These are phyloP conservation scores for Penicillium coprophilum DNA, from an alignment of 495 filamentous ascomycete genomes.

Conservation along the genomic window DNA sequence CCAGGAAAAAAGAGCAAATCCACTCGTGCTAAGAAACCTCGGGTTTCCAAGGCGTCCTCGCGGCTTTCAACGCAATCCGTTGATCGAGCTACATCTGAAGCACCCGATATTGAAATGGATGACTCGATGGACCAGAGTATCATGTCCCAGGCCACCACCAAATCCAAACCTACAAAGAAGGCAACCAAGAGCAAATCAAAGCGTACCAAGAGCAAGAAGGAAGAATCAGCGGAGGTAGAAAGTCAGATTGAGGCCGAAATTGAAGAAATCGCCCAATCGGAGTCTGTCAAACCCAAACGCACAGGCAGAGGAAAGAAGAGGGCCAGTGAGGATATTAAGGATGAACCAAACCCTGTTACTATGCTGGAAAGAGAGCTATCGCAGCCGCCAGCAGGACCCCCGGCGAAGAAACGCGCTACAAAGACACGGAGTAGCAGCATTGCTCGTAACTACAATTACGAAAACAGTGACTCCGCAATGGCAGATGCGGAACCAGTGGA, in stretches of 20 bases:
- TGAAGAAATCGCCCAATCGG: constrained; percentile 28
- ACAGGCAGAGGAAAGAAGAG: constrained; percentile 62
- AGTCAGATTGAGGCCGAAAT: constrained; percentile 35
- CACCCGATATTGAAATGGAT: constrained; percentile 54
- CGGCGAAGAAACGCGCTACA: constrained; percentile 65
- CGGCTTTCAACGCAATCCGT: constrained; percentile 70
- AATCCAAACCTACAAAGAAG: constrained; percentile 54
- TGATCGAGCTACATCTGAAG: constrained; percentile 52
- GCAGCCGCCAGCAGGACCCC: constrained; percentile 51
- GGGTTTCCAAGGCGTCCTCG: constrained; percentile 64
- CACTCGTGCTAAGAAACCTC: constrained; percentile 52
- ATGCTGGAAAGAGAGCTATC: constrained; percentile 20
- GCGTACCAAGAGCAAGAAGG: constrained; percentile 53
- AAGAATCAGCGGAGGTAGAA: constrained; percentile 54
- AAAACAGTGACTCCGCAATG: constrained; percentile 22
- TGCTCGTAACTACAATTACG: constrained; percentile 24
- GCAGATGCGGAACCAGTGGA: constrained; percentile 27
- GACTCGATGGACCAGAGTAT: constrained; percentile 66
- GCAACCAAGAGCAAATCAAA: constrained; percentile 41
- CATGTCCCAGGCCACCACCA: constrained; percentile 53
- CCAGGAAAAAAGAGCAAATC: constrained; percentile 47
- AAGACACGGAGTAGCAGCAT: constrained; percentile 48
- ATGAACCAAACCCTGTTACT: constrained; percentile 32
- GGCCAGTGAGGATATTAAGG: constrained; percentile 59
- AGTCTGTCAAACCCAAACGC: constrained; percentile 44